These are phyloP conservation scores for Neurospora sublineolata DNA, from an alignment of 495 filamentous ascomycete genomes.

Conservation along the genomic window DNA sequence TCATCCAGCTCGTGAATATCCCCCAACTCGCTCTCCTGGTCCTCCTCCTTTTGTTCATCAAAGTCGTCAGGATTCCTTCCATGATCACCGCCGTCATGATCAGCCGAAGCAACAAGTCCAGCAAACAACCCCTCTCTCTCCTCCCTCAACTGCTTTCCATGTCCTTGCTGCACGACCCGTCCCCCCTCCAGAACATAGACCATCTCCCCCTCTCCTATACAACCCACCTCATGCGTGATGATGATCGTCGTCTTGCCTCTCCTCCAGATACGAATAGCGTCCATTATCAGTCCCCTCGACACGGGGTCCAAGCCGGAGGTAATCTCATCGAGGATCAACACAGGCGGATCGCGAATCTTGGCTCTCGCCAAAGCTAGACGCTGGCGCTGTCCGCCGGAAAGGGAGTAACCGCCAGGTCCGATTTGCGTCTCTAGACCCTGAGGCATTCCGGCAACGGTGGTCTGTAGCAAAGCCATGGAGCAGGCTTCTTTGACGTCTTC, in stretches of 20 bases:
- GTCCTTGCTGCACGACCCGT: constrained; percentile 55
- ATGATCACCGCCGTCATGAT: constrained; percentile 1
- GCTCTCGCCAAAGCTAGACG: constrained; percentile 64
- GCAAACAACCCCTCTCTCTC: constrained; percentile 24
- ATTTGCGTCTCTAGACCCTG: constrained; percentile 63
- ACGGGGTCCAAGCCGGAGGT: constrained; percentile 70
- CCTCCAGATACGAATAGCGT: constrained; percentile 61
- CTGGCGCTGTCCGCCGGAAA: constrained; percentile 83
- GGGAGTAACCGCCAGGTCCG: constrained; percentile 53
- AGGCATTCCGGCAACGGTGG: constrained; percentile 60
- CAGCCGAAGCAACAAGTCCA: constrained; percentile 15
- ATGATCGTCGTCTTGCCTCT: constrained; percentile 76
- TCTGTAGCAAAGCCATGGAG: constrained; percentile 57
- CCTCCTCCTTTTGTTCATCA: neutral
- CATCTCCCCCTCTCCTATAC: constrained; percentile 64
- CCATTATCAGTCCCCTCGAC: constrained; percentile 57
- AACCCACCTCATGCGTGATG: constrained; percentile 81
- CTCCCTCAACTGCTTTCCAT: constrained; percentile 23
- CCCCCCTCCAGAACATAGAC: constrained; percentile 73
- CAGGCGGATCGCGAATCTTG: constrained; percentile 63
- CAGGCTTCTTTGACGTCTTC: constrained; percentile 48
- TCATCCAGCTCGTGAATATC: neutral
- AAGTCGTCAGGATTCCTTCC: neutral
- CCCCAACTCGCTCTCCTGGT: neutral
- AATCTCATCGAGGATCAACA: constrained; percentile 83